Evolutionary conservation across 2,329 filamentous ascomycete genomes (phyloP), one percentile per base, ranked within the genome.

Genomic region (Pyricularia pennisetigena): DNA sequence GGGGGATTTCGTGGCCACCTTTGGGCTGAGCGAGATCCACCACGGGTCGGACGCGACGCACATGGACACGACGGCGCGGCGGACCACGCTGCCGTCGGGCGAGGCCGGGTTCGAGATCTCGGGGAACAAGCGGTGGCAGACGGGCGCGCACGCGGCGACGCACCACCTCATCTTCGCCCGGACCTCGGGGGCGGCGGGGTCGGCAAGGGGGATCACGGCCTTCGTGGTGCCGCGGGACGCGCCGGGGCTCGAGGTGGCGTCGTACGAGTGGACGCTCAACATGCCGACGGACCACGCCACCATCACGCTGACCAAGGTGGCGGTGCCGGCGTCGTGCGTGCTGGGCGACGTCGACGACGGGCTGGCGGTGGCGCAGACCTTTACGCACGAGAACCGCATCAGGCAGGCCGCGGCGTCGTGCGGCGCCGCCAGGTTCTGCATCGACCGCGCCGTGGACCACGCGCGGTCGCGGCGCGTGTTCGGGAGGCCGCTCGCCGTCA

Each of bases 251-350:
- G 78, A 80, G 26, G 81, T 87, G 8, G 80, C 83, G 64, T 86
- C 83, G 54, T 89, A 86, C 71, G 83, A 89, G 75, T 89, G 86
- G 85, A 89, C 86, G 1, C 81, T 88, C 67, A 89, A 89, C 72
- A 89, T 89, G 86, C 86, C 86, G 0, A 88, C 86, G 6, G 86
- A 89, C 74, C 86, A 89, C 73, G 86, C 86, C 2, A 88, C 86
- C 0, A 78, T 89, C 57, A 80, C 81, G 2, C 77, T 89, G 63
- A 81, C 80, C n/a, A 75, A 84, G 68, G 86, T 87, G n/a, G 84
- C 79, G 72, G 83, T 88, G 0, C 84, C 86, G 0, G 76, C 78
- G 16, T 80, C 79, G 24, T 79, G 83, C 1, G 77, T 88, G 41
- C 78, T 89, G 1, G 86, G 86, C 0, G 77, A 79, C 1, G 71